Evolutionary conservation across 1,284 basidiomycete genomes (phyloP).

Genomic region (Cryptococcus sp.): DNA sequence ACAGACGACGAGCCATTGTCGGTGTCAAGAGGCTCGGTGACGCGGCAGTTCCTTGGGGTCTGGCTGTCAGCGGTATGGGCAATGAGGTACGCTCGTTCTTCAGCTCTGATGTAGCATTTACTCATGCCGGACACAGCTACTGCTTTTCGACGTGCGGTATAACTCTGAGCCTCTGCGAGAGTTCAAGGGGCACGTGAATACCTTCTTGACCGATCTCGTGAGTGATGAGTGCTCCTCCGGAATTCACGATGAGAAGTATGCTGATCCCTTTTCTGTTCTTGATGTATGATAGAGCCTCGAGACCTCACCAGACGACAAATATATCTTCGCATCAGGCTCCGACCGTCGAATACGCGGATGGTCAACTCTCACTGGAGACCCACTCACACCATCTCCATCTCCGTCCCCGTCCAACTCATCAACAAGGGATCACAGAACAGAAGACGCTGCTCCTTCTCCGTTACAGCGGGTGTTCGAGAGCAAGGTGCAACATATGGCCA

Average conservation of each 20-base stretch:
- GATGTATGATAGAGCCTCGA: constrained; percentile 26
- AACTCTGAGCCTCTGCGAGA: constrained; percentile 23
- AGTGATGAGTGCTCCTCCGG: constrained; percentile 1
- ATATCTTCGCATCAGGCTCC: constrained; percentile 38
- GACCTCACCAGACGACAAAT: constrained; percentile 35
- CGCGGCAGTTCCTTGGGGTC: constrained; percentile 45
- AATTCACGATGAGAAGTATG: background rate
- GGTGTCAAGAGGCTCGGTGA: constrained; percentile 42
- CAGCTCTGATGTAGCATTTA: background rate
- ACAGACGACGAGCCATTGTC: constrained; percentile 35
- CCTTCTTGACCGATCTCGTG: constrained; percentile 33
- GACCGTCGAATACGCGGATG: constrained; percentile 40
- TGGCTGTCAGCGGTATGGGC: constrained; percentile 38
- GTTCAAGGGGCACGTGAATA: constrained; percentile 41
- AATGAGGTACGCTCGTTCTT: constrained; percentile 30
- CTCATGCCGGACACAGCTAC: constrained; percentile 25
- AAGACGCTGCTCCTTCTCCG: constrained; percentile 14
- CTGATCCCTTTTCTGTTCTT: background rate
- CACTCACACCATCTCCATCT: constrained; percentile 5
- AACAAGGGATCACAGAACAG: background rate
- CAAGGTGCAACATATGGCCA: constrained; percentile 18
- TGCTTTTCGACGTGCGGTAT: constrained; percentile 45
- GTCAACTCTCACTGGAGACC: constrained; percentile 36
- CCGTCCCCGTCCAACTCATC: background rate
- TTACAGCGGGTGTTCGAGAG: constrained; percentile 20